Evolutionary conservation across 768 basidiomycete species (phyloP).

Genomic region (Imleria badia): DNA sequence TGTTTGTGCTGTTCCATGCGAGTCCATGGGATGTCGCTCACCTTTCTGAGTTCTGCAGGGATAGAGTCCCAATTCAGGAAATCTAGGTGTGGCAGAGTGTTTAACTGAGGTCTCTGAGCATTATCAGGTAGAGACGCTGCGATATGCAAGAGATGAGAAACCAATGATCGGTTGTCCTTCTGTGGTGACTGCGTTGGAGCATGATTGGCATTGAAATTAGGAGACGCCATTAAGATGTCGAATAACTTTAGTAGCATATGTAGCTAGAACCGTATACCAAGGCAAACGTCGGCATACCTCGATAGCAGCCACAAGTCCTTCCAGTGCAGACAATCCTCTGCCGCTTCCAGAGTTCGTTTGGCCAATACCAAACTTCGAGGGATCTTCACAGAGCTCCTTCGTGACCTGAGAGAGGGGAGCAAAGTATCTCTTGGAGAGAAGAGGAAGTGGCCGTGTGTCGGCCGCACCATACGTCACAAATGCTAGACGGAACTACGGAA

Average conservation of each 20-base stretch:
- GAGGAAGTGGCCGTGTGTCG: conserved; percentile 53
- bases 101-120: conserved; percentile 54
- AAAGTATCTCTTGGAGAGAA: conserved; percentile 62
- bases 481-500: conserved; percentile 42
- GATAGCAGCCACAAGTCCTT: conserved; percentile 67
- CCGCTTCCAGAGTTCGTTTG: conserved; percentile 47
- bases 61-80: conserved; percentile 58
- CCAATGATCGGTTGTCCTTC: conserved; percentile 28
- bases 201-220: conserved; percentile 12
- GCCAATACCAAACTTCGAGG: conserved; percentile 55
- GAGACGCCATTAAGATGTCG: conserved; percentile 33
- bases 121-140: conserved; percentile 57
- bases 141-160: conserved; percentile 59
- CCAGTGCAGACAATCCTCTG: conserved; percentile 64
- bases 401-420: conserved; percentile 39
- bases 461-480: conserved; percentile 64
- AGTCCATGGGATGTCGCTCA: conserved; percentile 19
- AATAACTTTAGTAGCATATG: conserved; percentile 41
- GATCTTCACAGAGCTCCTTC: conserved; percentile 47
- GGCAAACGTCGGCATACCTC: conserved; percentile 48
- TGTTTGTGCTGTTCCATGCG: neutral
- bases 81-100: conserved; percentile 48
- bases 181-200: conserved; percentile 22
- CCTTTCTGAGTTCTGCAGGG: conserved; percentile 62
- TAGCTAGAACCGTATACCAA: neutral